Evolutionary conservation across 139 green algal species (phyloP).

Genomic region (Coelastrella sp.): DNA sequence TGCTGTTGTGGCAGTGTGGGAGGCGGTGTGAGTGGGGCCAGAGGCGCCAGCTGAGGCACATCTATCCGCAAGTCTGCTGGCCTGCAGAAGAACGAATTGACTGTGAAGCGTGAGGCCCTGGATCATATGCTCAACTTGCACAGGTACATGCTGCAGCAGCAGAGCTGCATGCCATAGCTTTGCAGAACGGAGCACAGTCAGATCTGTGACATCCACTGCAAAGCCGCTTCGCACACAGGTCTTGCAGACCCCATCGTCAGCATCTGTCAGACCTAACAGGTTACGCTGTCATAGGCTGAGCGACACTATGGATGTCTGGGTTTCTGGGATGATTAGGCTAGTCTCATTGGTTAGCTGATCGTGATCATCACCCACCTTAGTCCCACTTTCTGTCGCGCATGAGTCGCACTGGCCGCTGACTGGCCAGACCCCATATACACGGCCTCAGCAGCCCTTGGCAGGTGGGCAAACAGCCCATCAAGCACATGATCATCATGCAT

Average conservation of each 20-base stretch:
- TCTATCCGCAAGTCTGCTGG: slow-evolving; percentile 51
- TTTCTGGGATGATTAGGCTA: too few species aligned
- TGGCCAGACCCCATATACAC: neutral
- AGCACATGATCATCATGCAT: slow-evolving; percentile 43
- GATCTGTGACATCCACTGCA: too few species aligned
- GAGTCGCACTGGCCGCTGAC: neutral
- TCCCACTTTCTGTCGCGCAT: neutral
- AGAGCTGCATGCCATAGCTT: neutral
- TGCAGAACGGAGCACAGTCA: too few species aligned
- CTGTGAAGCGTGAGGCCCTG: neutral
- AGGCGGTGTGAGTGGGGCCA: slow-evolving; percentile 35
- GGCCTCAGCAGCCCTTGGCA: slow-evolving; percentile 13
- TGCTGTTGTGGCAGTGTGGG: neutral
- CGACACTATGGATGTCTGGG: too few species aligned
- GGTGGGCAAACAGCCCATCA: slow-evolving; percentile 38
- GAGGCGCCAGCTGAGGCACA: slow-evolving; percentile 25
- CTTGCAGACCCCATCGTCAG: too few species aligned
- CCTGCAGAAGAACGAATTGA: slow-evolving; percentile 20
- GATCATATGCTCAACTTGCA: neutral
- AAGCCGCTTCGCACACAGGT: too few species aligned
- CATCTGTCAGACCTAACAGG: too few species aligned
- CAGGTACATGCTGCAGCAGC: neutral
- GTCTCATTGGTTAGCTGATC: too few species aligned
- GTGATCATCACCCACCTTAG: neutral
- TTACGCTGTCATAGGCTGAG: too few species aligned